phyloP scores from a whole-genome alignment of 495 filamentous ascomycete genomes.

The Aspergillus asperescens region DNA sequence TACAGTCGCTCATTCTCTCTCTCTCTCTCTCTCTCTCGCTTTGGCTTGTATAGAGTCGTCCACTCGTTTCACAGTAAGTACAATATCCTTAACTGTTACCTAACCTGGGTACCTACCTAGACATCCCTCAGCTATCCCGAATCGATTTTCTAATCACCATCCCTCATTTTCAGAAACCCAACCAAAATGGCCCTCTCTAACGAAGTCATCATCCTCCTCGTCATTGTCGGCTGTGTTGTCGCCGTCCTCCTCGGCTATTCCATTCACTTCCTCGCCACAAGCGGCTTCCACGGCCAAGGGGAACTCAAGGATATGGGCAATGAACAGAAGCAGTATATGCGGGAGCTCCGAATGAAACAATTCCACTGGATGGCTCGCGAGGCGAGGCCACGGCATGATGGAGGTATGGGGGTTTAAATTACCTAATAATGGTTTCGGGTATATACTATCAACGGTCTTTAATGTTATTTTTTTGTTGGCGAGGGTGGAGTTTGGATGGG shows the following conservation, averaged over 20 bases:
- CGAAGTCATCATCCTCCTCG: slow-evolving; percentile 18
- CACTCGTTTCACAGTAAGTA: neutral
- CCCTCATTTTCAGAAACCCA: neutral
- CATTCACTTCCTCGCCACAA: slow-evolving; percentile 18
- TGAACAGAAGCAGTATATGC: slow-evolving; percentile 26
- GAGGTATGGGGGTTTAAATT: no score
- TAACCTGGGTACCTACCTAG: no score
- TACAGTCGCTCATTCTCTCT: no score
- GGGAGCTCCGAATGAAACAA: slow-evolving; percentile 18
- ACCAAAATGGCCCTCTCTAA: slow-evolving; percentile 8
- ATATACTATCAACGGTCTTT: no score
- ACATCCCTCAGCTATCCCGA: neutral
- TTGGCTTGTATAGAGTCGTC: neutral
- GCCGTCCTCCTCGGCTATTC: slow-evolving; percentile 24
- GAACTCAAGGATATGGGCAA: slow-evolving; percentile 7
- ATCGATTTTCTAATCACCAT: neutral
- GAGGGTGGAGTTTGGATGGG: no score
- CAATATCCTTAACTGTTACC: no score
- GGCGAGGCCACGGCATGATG: neutral
- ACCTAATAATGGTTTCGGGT: no score
- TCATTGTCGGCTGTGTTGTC: slow-evolving; percentile 22
- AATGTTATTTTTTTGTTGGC: no score
- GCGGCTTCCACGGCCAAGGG: slow-evolving; percentile 14
- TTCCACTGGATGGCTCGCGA: slow-evolving; percentile 15
- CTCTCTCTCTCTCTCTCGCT: neutral